A percentile compares a stretch with the other conserved stretches of the same genome.
Conservation (phyloP, 352 stramenopile species). For the Pythium phragmitis region DNA sequence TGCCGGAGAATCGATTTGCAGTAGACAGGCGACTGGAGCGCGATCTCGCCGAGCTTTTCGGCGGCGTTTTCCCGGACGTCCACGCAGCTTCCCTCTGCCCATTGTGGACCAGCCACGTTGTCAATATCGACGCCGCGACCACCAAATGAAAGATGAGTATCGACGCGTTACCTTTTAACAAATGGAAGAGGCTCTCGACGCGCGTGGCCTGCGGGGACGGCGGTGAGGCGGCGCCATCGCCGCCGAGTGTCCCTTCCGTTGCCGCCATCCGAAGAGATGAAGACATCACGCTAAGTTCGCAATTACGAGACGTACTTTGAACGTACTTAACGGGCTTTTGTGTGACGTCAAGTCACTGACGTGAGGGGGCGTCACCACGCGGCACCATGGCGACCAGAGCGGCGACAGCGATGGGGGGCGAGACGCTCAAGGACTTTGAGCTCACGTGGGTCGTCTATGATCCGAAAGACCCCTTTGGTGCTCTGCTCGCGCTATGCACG, state of each 20-base stretch:
- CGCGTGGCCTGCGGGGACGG: slow-evolving; percentile 49
- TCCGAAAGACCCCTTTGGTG: slow-evolving; percentile 59
- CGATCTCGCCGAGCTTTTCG: slow-evolving; percentile 67
- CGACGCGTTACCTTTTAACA: slow-evolving; percentile 46
- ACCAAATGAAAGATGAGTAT: neutral
- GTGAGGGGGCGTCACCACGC: neutral
- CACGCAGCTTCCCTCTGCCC: slow-evolving; percentile 64
- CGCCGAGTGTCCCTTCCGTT: slow-evolving; percentile 3
- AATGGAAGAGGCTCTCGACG: slow-evolving; percentile 77
- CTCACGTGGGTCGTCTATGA: slow-evolving; percentile 87
- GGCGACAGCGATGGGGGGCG: slow-evolving; percentile 13
- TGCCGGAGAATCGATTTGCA: slow-evolving; percentile 57
- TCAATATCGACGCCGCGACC: neutral
- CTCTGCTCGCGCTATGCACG: slow-evolving; percentile 68
- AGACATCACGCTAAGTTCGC: slow-evolving; percentile 13
- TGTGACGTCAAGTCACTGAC: too few species aligned
- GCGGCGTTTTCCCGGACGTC: slow-evolving; percentile 69
- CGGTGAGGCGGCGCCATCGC: neutral
- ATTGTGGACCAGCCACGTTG: neutral
- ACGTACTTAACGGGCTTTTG: neutral
- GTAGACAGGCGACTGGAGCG: slow-evolving; percentile 39
- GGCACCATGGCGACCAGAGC: slow-evolving; percentile 5
- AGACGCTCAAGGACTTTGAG: slow-evolving; percentile 66
- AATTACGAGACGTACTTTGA: slow-evolving; percentile 6
- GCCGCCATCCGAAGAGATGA: neutral